Evolutionary conservation across 495 filamentous ascomycete genomes (phyloP).

Genomic region (Aspergillus affinis): DNA sequence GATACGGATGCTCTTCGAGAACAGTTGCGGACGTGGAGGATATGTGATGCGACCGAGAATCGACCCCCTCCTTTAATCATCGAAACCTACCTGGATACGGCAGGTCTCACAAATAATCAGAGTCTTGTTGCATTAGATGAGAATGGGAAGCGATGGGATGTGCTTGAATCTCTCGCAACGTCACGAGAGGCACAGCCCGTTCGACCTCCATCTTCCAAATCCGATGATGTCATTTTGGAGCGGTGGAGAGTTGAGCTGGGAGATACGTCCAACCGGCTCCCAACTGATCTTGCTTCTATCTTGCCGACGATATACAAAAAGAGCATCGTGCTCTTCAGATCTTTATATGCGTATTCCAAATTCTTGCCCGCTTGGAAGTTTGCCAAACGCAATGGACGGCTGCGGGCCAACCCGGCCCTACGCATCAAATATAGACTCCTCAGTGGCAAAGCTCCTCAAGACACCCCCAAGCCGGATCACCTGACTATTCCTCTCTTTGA

Average conservation of each 20-base stretch:
- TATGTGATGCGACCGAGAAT: conserved; percentile 70
- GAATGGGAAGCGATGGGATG: conserved; percentile 88
- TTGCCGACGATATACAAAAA: conserved; percentile 95
- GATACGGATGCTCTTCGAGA: conserved; percentile 84
- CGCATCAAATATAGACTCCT: conserved; percentile 78
- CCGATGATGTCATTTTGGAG: conserved; percentile 78
- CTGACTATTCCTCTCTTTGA: conserved; percentile 72
- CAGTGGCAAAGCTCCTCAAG: conserved; percentile 51
- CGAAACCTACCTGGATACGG: conserved; percentile 84
- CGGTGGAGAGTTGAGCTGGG: conserved; percentile 85
- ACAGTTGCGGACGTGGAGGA: conserved; percentile 76
- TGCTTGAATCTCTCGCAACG: conserved; percentile 72
- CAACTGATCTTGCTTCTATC: conserved; percentile 63
- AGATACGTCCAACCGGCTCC: conserved; percentile 50
- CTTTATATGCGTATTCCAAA: conserved; percentile 80
- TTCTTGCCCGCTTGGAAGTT: conserved; percentile 89
- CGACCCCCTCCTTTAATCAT: conserved; percentile 84
- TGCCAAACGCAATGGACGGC: conserved; percentile 67
- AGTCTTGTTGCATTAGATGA: conserved; percentile 85
- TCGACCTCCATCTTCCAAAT: conserved; percentile 32
- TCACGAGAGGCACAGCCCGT: conserved; percentile 41
- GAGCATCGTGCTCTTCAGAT: conserved; percentile 89
- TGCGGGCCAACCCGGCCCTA: conserved; percentile 59
- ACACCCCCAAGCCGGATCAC: conserved; percentile 53
- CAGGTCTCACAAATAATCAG: conserved; percentile 77